Evolutionary conservation across 2,329 filamentous ascomycete species (phyloP), one percentile per base, ranked within the genome.

Genomic region (Hirsutella rhossiliensis): DNA sequence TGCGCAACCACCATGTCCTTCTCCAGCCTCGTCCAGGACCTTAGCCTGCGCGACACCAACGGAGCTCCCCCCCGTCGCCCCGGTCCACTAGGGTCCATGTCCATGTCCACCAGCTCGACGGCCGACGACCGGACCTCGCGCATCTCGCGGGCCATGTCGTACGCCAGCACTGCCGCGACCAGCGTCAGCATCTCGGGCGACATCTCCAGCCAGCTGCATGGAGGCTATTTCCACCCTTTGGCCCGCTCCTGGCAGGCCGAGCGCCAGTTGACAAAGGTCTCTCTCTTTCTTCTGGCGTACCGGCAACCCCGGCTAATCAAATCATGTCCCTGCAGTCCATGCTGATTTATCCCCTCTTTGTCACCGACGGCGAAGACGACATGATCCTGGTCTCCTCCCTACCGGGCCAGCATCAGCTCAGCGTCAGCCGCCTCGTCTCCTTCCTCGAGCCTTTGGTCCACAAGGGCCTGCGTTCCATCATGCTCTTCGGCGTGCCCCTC

Each of bases 331-430:
- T 40, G 23, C 56, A 95, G 87, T 92, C 89, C 32, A 97, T 97
- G 92, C 82, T 98, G 57, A 96, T 98, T 58, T 97, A 94, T 67
- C 92, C 92, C 12, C 76, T 98, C 52, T 98, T 98, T 70, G 79
- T 98, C 52, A 94, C 92, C 56, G 92, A 98, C 65, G 79, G 86
- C 58, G 85, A 90, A 31, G 87, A 97, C 57, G 90, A 97, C 68
- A 86, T 96, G 68, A 84, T 82, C 13, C 73, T 84, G 15, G 94
- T 98, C 45, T 83, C 89, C 42, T 95, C 89, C 18, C 77, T 98
- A 4, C 92, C 92, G 1, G 87, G 88, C 61, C 90, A 97, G 65
- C 73, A 82, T 65, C 89, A 90, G 57, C 81, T 88, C 48, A 90
- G 92, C 49, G 62, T 97, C 59, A 94, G 94, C 71, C 86, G 82